phyloP scores from a whole-genome alignment of 129 eudicot genomes.

The Saussurea involucrata region DNA sequence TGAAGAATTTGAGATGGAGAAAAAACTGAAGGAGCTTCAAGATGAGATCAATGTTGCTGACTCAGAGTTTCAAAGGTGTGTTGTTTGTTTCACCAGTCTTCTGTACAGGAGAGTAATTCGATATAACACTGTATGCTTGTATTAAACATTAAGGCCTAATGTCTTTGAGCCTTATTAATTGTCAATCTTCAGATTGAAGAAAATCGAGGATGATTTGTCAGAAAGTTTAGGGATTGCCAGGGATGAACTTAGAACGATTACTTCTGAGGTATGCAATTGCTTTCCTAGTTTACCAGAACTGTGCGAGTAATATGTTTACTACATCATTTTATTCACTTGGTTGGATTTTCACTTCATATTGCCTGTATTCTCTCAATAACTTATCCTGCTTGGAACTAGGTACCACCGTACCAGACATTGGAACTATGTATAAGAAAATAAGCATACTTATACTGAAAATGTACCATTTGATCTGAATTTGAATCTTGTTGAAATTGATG shows the following conservation, averaged over 20 bases:
- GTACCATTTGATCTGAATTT: background rate
- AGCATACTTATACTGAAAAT: background rate
- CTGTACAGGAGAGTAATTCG: background rate
- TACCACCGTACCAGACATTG: background rate
- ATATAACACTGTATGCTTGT: background rate
- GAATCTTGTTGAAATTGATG: background rate
- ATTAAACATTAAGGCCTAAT: constrained; percentile 16
- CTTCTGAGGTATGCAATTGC: constrained; percentile 40
- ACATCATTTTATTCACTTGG: background rate
- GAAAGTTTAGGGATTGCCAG: constrained; percentile 32
- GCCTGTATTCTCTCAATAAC: background rate
- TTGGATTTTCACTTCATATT: background rate
- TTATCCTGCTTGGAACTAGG: background rate
- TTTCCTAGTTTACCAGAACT: constrained; percentile 5
- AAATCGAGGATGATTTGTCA: constrained; percentile 48
- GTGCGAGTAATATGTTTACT: background rate
- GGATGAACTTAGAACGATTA: constrained; percentile 41
- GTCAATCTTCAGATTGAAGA: constrained; percentile 48
- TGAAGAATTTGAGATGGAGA: constrained; percentile 79
- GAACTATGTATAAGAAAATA: background rate
- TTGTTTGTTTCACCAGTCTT: constrained; percentile 1
- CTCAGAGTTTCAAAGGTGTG: constrained; percentile 45
- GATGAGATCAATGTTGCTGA: constrained; percentile 57
- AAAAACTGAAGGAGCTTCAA: constrained; percentile 57
- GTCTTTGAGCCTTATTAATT: constrained; percentile 24